Conservation (phyloP, 73 alveolate genomes). For the Paramecium biaurelia region DNA sequence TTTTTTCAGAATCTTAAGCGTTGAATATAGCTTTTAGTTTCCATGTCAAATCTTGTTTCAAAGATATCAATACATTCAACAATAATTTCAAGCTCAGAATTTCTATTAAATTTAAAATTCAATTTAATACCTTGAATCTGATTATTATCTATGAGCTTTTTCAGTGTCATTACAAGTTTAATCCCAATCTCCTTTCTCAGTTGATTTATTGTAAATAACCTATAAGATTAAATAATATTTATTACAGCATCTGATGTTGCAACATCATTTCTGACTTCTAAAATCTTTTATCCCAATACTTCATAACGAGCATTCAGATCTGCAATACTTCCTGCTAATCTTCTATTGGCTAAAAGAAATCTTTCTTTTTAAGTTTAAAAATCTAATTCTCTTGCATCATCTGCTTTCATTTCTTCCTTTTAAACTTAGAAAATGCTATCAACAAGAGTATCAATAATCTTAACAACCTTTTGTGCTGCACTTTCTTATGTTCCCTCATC, state of each 20-base stretch:
- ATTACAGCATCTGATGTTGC: background rate
- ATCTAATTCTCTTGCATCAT: constrained; percentile 44
- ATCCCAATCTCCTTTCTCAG: constrained; percentile 39
- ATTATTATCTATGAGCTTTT: background rate
- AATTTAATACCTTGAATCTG: background rate
- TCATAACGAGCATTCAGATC: background rate
- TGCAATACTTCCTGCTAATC: constrained; percentile 36
- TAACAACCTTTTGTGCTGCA: background rate
- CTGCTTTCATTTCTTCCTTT: constrained; percentile 46
- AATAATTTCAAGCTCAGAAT: background rate
- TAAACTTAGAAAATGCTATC: constrained; percentile 44
- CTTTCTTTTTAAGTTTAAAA: constrained; percentile 14
- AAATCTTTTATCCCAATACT: background rate
- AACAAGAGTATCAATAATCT: constrained; percentile 35
- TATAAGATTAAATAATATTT: background rate
- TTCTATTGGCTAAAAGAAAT: constrained; percentile 31
- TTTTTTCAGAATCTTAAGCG: constrained; percentile 24
- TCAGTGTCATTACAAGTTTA: constrained; percentile 28
- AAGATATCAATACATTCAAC: constrained; percentile 21
- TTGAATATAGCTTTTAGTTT: constrained; percentile 20
- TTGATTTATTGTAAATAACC: background rate
- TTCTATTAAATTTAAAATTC: background rate
- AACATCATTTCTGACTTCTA: constrained; percentile 12
- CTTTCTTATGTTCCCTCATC: background rate
- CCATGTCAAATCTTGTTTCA: constrained; percentile 47